Conservation (phyloP, 2,329 filamentous ascomycete species). For the Fusarium ambrosium region DNA sequence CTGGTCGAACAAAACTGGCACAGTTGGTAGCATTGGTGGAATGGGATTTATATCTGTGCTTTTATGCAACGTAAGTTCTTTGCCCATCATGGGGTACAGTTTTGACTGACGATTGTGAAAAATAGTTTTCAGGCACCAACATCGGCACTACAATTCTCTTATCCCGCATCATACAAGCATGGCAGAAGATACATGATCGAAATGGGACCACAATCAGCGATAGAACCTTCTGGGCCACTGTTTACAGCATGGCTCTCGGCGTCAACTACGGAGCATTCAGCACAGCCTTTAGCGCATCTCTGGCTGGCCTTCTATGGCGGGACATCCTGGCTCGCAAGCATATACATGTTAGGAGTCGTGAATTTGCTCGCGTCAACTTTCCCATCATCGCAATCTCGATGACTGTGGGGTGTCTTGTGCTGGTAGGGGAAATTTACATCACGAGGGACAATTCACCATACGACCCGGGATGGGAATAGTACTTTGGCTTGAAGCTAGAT, state of each 20-base stretch:
- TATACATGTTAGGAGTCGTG: constrained; percentile 72
- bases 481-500: background rate
- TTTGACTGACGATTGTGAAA: too few relatives aligned
- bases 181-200: constrained; percentile 69
- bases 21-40: constrained; percentile 75
- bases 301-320: constrained; percentile 80
- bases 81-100: too few relatives aligned
- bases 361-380: constrained; percentile 78
- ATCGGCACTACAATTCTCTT: constrained; percentile 82
- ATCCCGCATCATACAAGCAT: constrained; percentile 77
- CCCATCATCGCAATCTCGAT: constrained; percentile 79
- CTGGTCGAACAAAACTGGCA: constrained; percentile 78
- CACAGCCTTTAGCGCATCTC: constrained; percentile 77
- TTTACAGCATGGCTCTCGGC: constrained; percentile 81
- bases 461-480: background rate
- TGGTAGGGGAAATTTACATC: constrained; percentile 75
- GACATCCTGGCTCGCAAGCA: constrained; percentile 78
- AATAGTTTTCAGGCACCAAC: constrained; percentile 80
- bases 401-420: constrained; percentile 71
- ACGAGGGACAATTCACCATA: constrained; percentile 37
- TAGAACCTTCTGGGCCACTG: constrained; percentile 79
- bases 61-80: constrained; percentile 74
- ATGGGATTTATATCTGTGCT: constrained; percentile 81
- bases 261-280: constrained; percentile 84
- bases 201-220: constrained; percentile 67